Evolutionary conservation across 805 yeast genomes (phyloP).

Genomic region (Zygoascus tannicola): DNA sequence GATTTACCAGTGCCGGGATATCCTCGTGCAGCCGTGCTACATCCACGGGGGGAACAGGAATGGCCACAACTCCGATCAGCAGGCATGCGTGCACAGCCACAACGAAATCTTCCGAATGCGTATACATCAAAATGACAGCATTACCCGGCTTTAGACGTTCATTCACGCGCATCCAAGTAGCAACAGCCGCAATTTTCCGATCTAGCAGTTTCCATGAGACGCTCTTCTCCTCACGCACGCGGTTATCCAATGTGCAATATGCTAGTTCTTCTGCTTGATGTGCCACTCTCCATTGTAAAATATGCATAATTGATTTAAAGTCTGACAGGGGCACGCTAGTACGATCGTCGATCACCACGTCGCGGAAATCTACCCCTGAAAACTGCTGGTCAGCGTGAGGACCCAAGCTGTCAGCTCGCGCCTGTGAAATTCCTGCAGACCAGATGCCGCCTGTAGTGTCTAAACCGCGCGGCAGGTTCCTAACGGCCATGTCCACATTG

Average conservation of each 20-base stretch:
- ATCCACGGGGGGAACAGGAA: conserved; percentile 68
- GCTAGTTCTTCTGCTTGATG: conserved; percentile 76
- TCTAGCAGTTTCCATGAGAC: conserved; percentile 80
- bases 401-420: conserved; percentile 51
- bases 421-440: conserved; percentile 65
- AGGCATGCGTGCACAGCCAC: conserved; percentile 82
- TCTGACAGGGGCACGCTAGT: conserved; percentile 66
- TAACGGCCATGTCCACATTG: conserved; percentile 52
- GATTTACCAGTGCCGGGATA: conserved; percentile 50
- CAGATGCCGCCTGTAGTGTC: conserved; percentile 77
- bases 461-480: conserved; percentile 62
- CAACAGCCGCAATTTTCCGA: conserved; percentile 61
- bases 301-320: conserved; percentile 59
- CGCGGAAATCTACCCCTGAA: conserved; percentile 74
- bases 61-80: conserved; percentile 65
- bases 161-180: conserved; percentile 61
- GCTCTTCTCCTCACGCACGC: conserved; percentile 41
- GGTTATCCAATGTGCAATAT: conserved; percentile 35
- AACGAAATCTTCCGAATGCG: conserved; percentile 77
- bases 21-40: conserved; percentile 64
- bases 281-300: conserved; percentile 68
- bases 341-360: conserved; percentile 66
- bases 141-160: conserved; percentile 58
- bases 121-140: conserved; percentile 69
- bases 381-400: conserved; percentile 57